Base-by-base conservation (phyloP, 2,329 filamentous ascomycete species). In the Rhinocladiella similis region DNA sequence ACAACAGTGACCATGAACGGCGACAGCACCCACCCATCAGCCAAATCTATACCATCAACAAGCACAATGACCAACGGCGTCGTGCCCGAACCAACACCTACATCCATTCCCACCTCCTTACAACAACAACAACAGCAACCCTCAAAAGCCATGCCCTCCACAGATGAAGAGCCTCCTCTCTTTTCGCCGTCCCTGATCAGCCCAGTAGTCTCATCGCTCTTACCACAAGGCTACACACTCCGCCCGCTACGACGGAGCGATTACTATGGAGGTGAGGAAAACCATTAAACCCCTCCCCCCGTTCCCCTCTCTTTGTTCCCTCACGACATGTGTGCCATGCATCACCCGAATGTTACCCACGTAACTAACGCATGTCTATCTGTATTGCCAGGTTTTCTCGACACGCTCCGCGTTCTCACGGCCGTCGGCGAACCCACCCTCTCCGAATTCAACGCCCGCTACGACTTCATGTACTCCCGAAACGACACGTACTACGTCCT, bases 401-500 rank as follows among this genome's bases (percentile, higher is more conserved):
- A 96, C 69, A 93, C 94, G 59, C 80, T 99, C 62, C 85, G 91
- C 45, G 91, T 97, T 36, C 80, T 99, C 67, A 97, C 94, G 1
- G 94, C 90, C 6, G 93, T 97, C 20, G 94, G 94, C 62, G 91
- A 97, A 59, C 87, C 97, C 65, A 82, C 80, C 47, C 82, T 89
- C 70, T 82, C 84, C 57, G 81, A 84, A 59, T 97, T 93, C 79
- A 81, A 85, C 66, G 80, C 88, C 70, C 86, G 91, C 57, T 97
- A 90, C 75, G 84, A 91, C 63, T 92, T 88, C 83, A 92, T 97
- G 79, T 78, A 81, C 43, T 77, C 80, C 49, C 85, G 88, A 67
- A 85, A 85, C 60, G 88, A 87, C 60, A 85, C 86, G 59, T 97
- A 97, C 79, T 96, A 90, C 73, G 80, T 96, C 56, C 79, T 97